Conservation (phyloP, 2,329 filamentous ascomycete species). For the Whalleya microplaca region DNA sequence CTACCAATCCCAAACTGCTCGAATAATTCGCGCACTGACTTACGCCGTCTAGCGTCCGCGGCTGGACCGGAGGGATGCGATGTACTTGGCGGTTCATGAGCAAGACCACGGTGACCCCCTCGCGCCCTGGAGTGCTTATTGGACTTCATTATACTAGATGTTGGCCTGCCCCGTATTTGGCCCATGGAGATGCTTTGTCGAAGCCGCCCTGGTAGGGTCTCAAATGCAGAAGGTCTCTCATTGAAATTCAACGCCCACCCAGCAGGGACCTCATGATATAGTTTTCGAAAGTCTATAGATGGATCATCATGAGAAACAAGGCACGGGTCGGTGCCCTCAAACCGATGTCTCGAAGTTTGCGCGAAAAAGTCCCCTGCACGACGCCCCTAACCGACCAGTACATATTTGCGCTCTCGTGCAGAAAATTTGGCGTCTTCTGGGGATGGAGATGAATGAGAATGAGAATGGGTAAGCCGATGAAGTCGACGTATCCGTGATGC, state of each 20-base stretch:
- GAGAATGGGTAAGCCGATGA: constrained; percentile 30
- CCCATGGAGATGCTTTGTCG: constrained; percentile 23
- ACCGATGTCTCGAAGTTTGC: constrained; percentile 16
- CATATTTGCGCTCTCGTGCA: constrained; percentile 32
- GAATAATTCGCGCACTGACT: constrained; percentile 52
- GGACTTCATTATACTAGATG: background rate
- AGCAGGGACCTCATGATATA: constrained; percentile 26
- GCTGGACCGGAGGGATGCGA: constrained; percentile 25
- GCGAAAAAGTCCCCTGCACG: constrained; percentile 29
- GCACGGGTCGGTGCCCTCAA: constrained; percentile 29
- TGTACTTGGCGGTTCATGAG: constrained; percentile 5
- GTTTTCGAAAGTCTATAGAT: constrained; percentile 30
- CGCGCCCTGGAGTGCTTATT: background rate
- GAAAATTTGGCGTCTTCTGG: constrained; percentile 20
- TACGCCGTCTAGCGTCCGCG: constrained; percentile 41
- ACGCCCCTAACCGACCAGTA: constrained; percentile 37
- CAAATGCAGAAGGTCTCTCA: constrained; percentile 2
- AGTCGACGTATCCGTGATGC: constrained; percentile 39
- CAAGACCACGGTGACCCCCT: background rate
- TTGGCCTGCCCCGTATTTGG: constrained; percentile 12
- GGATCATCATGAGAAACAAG: constrained; percentile 33
- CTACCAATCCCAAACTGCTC: constrained; percentile 49
- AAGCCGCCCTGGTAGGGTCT: constrained; percentile 2
- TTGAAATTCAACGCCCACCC: constrained; percentile 3
- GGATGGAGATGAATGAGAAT: constrained; percentile 13